A percentile compares a stretch with the other conserved stretches of the same genome.
Evolutionary conservation across 2,329 filamentous ascomycete genomes (phyloP).

Genomic region (Capronia coronata): DNA sequence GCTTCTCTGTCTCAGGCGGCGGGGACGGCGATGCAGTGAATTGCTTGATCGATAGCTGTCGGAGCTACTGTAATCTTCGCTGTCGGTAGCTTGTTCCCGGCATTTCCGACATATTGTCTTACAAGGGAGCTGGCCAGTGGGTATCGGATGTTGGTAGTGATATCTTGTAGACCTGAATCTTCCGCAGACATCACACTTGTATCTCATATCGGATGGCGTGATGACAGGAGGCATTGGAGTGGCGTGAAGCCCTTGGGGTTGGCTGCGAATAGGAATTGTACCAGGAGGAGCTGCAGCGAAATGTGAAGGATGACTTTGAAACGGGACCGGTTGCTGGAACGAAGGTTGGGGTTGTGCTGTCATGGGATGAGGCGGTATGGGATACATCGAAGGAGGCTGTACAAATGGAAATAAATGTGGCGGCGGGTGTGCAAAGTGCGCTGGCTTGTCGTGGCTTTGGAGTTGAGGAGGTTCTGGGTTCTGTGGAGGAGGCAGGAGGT

Average conservation of each 20-base stretch:
- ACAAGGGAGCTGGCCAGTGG: slow-evolving; percentile 21
- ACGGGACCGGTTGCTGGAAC: slow-evolving; percentile 3
- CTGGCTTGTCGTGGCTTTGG: background rate
- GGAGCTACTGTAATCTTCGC: slow-evolving; percentile 21
- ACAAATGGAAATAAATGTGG: slow-evolving; percentile 13
- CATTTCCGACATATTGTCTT: slow-evolving; percentile 27
- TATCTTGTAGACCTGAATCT: slow-evolving; percentile 26
- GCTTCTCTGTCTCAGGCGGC: slow-evolving; percentile 1
- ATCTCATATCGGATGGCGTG: slow-evolving; percentile 15
- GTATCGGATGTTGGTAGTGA: slow-evolving; percentile 26
- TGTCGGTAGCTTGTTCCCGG: slow-evolving; percentile 22
- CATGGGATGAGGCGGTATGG: slow-evolving; percentile 9
- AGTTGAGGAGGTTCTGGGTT: slow-evolving; percentile 4
- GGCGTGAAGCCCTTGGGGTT: slow-evolving; percentile 3
- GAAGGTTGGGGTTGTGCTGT: slow-evolving; percentile 1
- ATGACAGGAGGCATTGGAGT: background rate
- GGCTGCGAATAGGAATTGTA: slow-evolving; percentile 1
- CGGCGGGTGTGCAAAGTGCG: background rate
- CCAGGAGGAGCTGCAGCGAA: slow-evolving; percentile 4
- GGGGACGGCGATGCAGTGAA: slow-evolving; percentile 9
- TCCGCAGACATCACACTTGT: slow-evolving; percentile 28
- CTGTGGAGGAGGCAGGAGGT: slow-evolving; percentile 11
- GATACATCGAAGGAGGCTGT: slow-evolving; percentile 5
- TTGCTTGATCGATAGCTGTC: slow-evolving; percentile 10
- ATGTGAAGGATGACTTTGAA: background rate